phyloP scores from a whole-genome alignment of 257 asterid species.

The Ocimum tenuiflorum region DNA sequence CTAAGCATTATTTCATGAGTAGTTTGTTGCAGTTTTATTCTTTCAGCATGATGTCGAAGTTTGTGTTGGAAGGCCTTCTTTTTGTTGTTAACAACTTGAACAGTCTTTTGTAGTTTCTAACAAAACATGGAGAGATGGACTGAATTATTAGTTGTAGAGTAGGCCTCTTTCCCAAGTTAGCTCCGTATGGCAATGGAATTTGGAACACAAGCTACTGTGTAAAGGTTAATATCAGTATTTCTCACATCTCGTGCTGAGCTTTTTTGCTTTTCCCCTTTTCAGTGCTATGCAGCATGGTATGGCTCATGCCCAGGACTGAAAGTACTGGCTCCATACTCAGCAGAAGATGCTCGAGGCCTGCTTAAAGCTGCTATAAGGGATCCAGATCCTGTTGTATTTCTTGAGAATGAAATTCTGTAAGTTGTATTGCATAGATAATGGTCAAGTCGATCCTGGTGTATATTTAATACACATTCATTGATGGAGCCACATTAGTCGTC shows the following conservation, averaged over 20 bases:
- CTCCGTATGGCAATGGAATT: too few species aligned
- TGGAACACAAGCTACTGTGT: too few species aligned
- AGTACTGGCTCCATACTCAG: conserved; percentile 74
- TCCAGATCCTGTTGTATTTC: conserved; percentile 86
- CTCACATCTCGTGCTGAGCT: not conserved
- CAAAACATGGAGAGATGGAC: too few species aligned
- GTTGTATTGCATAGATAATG: conserved; percentile 17
- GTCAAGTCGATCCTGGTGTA: not conserved
- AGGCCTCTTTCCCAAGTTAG: too few species aligned
- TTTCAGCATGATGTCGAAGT: too few species aligned
- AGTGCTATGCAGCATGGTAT: conserved; percentile 94
- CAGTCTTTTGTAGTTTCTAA: too few species aligned
- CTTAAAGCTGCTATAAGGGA: conserved; percentile 94
- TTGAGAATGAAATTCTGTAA: conserved; percentile 81
- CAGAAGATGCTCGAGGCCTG: conserved; percentile 93
- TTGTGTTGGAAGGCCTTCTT: too few species aligned
- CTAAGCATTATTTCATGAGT: too few species aligned
- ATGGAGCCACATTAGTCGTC: too few species aligned
- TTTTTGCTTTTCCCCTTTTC: conserved; percentile 17
- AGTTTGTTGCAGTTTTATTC: too few species aligned
- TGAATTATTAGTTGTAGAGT: too few species aligned
- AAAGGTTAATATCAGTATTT: not conserved
- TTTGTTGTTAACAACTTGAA: too few species aligned
- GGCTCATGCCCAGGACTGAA: conserved; percentile 77
- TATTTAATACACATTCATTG: not conserved